These are phyloP conservation scores for Daedalea quercina DNA, from an alignment of 768 basidiomycete genomes.

Conservation along the genomic window DNA sequence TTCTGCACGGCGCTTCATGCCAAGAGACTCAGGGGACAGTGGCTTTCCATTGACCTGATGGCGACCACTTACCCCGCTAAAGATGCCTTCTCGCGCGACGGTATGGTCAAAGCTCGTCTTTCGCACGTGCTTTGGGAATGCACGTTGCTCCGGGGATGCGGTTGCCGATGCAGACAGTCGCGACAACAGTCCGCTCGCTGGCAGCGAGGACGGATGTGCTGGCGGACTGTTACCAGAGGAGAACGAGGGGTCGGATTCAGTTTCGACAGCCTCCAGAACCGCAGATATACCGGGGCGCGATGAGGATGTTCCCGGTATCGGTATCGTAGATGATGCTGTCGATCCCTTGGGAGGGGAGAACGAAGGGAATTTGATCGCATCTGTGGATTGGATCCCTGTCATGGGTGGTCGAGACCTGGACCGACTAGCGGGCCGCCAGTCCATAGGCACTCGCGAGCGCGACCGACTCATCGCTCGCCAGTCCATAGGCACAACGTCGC, in stretches of 20 bases:
- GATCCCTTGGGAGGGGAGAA: conserved; percentile 19
- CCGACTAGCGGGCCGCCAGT: conserved; percentile 77
- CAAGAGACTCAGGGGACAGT: conserved; percentile 55
- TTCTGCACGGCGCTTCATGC: conserved; percentile 77
- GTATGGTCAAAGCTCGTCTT: conserved; percentile 97
- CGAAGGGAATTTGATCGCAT: conserved; percentile 24
- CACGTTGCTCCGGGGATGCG: conserved; percentile 33
- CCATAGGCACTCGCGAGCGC: conserved; percentile 85
- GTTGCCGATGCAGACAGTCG: conserved; percentile 26
- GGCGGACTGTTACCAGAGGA: conserved; percentile 21
- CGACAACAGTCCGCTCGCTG: conserved; percentile 53
- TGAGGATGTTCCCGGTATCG: conserved; percentile 17
- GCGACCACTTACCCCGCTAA: conserved; percentile 52
- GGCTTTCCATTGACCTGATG: conserved; percentile 82
- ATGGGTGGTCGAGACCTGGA: conserved; percentile 74
- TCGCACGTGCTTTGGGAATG: conserved; percentile 79
- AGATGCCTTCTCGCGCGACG: conserved; percentile 59
- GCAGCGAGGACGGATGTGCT: conserved; percentile 62
- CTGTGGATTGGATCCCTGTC: conserved; percentile 23
- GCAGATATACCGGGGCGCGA: conserved; percentile 18
- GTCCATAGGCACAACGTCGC: conserved; percentile 62
- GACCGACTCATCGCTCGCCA: conserved; percentile 92
- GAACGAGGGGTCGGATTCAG: conserved; percentile 9
- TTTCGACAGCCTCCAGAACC: conserved; percentile 18
- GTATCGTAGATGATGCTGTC: conserved; percentile 18